Base-by-base conservation (phyloP, 345 rosid genomes). In the Physaria fendleri region DNA sequence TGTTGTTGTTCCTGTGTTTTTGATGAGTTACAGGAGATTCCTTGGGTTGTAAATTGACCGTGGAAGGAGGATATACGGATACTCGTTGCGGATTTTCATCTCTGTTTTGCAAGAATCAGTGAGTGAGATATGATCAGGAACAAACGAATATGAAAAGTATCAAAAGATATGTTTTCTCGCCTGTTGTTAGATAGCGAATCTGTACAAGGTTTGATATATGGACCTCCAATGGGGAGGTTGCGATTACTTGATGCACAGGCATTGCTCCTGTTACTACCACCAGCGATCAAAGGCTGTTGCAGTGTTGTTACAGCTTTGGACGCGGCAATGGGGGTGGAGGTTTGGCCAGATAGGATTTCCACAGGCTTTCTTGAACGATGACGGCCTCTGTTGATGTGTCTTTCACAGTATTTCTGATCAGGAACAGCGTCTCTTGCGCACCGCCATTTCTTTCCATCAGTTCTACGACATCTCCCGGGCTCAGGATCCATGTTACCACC, bases 311-410 rank as follows among this genome's bases (percentile, higher is more conserved):
- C 72, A 74, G 64, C 71, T 69, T 78, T 85, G 28, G 82, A 51
- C 5, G 71, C 66, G 39, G 72, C 57, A 13, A 76, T 57, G 4
- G 62, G n/a, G n/a, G n/a, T 66, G 37, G 73, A 28, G 16, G 81
- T 73, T 50, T 64, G 84, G 76, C 77, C 72, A 61, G 69, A 61
- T 70, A 81, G 88, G 70, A 63, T 79, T 83, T 83, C 85, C 83
- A 77, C 81, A 78, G 78, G 84, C 90, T 81, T 86, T 86, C 95
- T 81, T 84, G 95, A 76, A 81, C 85, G 95, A 56, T 86, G 83
- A 62, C 95, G 90, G 63, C 90, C 90, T 73, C 90, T 81, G 71
- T 84, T 86, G 22, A 82, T 74, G 68, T 86, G 95, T 75, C 88
- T 78, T 69, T 86, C 95, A 50, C 90, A 86, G 56, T 86, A 86